phyloP scores from a whole-genome alignment of 2,329 filamentous ascomycete genomes.

The Penicillium sp. region DNA sequence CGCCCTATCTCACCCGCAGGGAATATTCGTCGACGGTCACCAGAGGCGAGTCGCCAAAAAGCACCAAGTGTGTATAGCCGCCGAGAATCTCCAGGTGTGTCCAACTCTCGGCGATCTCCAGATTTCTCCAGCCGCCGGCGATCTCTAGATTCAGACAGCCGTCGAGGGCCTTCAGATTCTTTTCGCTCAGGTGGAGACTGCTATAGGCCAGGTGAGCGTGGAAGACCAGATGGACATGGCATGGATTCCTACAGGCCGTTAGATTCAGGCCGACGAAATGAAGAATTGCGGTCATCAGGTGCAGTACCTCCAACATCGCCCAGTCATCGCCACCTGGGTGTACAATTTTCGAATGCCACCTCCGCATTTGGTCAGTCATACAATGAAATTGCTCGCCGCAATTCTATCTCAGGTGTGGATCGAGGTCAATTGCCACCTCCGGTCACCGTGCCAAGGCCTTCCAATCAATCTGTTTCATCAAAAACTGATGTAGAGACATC shows the following conservation, averaged over 20 bases:
- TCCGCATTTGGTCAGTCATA: neutral
- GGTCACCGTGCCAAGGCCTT: neutral
- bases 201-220: neutral
- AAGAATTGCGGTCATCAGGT: neutral
- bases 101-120: neutral
- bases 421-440: neutral
- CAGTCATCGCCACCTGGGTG: neutral
- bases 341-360: neutral
- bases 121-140: neutral
- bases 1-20: neutral
- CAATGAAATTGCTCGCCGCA: neutral
- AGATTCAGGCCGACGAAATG: neutral
- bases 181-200: neutral
- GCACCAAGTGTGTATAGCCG: neutral
- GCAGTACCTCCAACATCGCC: neutral
- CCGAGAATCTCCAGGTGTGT: neutral
- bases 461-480: neutral
- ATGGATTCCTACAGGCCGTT: neutral
- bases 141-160: neutral
- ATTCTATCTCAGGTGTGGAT: neutral
- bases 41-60: neutral
- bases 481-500: no score
- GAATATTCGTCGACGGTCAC: neutral
- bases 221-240: neutral
- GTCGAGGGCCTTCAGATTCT: neutral